Conservation (phyloP, 345 rosid genomes). For the Populus nigra region DNA sequence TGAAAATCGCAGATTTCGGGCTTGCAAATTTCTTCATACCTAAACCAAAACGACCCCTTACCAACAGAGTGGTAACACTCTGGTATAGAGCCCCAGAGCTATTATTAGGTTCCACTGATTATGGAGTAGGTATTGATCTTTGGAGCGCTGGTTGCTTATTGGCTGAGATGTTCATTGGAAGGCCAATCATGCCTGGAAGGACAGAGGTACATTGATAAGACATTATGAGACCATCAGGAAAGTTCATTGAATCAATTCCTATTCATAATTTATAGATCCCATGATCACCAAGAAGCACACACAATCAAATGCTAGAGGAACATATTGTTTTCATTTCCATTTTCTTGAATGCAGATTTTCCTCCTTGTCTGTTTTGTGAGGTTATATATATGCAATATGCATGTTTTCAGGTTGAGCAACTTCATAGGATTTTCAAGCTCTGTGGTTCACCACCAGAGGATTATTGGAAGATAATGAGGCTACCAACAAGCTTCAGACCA, state of each 20-base stretch:
- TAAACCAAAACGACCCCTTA: constrained; percentile 54
- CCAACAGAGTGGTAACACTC: constrained; percentile 81
- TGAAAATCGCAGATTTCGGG: constrained; percentile 87
- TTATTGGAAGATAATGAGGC: constrained; percentile 72
- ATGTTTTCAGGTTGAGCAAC: constrained; percentile 70
- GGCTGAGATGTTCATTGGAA: constrained; percentile 73
- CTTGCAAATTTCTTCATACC: constrained; percentile 59
- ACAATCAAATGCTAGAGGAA: not conserved
- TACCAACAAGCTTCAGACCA: constrained; percentile 65
- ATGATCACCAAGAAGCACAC: not conserved
- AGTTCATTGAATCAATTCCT: not conserved
- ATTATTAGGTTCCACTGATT: constrained; percentile 66
- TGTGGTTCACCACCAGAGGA: constrained; percentile 84
- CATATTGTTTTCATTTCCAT: not conserved
- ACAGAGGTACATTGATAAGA: constrained; percentile 52
- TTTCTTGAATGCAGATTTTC: not conserved
- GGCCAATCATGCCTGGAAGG: constrained; percentile 87
- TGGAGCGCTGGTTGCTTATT: constrained; percentile 91
- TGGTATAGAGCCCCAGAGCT: constrained; percentile 96
- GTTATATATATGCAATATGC: no score
- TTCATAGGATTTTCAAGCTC: constrained; percentile 83
- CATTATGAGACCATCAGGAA: not conserved
- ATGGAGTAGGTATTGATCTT: constrained; percentile 81
- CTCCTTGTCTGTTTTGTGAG: no score
- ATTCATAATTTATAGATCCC: not conserved